phyloP scores from a whole-genome alignment of 2,329 filamentous ascomycete species.

The Dothiorella sarmentorum region DNA sequence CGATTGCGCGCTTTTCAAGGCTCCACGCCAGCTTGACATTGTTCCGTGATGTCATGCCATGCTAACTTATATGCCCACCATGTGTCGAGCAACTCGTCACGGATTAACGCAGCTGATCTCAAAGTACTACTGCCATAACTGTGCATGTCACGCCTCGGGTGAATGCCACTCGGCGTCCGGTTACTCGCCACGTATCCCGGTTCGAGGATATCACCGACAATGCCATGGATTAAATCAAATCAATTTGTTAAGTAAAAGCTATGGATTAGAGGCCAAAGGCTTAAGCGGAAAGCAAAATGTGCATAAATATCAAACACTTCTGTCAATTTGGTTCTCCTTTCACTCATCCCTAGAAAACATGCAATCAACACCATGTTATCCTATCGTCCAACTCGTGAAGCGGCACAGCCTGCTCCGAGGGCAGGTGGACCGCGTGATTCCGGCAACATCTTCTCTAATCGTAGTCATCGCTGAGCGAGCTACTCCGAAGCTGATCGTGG shows the following conservation, averaged over 20 bases:
- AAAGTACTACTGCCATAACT: not conserved
- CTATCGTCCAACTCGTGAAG: not conserved
- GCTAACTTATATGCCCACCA: no score
- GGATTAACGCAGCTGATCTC: not conserved
- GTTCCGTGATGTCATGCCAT: constrained; percentile 9
- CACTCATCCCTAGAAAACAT: not conserved
- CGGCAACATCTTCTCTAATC: not conserved
- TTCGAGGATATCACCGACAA: not conserved
- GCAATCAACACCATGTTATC: not conserved
- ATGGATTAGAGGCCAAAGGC: not conserved
- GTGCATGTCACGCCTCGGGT: not conserved
- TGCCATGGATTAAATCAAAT: not conserved
- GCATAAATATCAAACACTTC: not conserved
- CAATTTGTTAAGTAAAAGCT: constrained; percentile 6
- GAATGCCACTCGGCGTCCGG: no score
- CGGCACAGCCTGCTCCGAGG: not conserved
- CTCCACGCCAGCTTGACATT: not conserved
- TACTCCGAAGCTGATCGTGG: not conserved
- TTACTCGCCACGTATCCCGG: not conserved
- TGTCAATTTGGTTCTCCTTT: constrained; percentile 9
- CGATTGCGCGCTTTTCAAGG: not conserved
- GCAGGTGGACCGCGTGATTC: not conserved
- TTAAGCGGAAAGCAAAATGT: not conserved
- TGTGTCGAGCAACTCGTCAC: not conserved
- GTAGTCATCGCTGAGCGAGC: not conserved